Conservation (phyloP, 2,329 filamentous ascomycete genomes). For the Fusarium avenaceum region DNA sequence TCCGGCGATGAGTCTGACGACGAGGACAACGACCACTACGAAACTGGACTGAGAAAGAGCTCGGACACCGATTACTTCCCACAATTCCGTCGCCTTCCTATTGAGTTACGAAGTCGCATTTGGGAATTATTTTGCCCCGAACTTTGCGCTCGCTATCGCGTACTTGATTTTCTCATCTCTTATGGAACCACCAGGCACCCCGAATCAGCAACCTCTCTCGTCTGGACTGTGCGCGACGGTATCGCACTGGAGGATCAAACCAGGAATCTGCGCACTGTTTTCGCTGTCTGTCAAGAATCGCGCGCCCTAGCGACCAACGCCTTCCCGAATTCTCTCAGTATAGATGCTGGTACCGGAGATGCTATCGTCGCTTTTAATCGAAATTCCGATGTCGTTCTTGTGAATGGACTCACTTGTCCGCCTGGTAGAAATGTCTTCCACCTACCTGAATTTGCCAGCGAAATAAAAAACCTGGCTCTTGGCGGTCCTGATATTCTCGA, state of each 20-base stretch:
- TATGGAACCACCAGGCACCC: slow-evolving; percentile 26
- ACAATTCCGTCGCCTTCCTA: slow-evolving; percentile 49
- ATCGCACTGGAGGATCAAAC: slow-evolving; percentile 50
- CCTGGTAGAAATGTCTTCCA: slow-evolving; percentile 30
- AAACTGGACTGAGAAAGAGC: not conserved
- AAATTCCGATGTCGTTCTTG: slow-evolving; percentile 50
- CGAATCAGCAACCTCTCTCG: slow-evolving; percentile 6
- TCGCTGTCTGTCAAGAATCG: slow-evolving; percentile 55
- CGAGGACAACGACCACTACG: not conserved
- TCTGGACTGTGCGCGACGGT: slow-evolving; percentile 44
- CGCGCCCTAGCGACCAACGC: slow-evolving; percentile 51
- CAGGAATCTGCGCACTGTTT: slow-evolving; percentile 47
- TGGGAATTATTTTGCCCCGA: slow-evolving; percentile 54
- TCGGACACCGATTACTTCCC: slow-evolving; percentile 37
- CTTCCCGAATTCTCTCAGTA: slow-evolving; percentile 52
- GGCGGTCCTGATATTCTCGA: slow-evolving; percentile 12
- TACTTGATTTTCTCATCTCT: slow-evolving; percentile 48
- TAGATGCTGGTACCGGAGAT: slow-evolving; percentile 46
- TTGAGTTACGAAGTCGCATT: slow-evolving; percentile 51
- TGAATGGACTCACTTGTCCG: slow-evolving; percentile 34
- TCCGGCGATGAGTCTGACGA: slow-evolving; percentile 31
- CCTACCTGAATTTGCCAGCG: slow-evolving; percentile 49
- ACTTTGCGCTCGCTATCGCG: slow-evolving; percentile 44
- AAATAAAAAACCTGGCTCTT: slow-evolving; percentile 51
- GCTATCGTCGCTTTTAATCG: slow-evolving; percentile 51